These are phyloP conservation scores for Ensete glaucum DNA, from an alignment of 176 grass and related monocot species.

Conservation along the genomic window DNA sequence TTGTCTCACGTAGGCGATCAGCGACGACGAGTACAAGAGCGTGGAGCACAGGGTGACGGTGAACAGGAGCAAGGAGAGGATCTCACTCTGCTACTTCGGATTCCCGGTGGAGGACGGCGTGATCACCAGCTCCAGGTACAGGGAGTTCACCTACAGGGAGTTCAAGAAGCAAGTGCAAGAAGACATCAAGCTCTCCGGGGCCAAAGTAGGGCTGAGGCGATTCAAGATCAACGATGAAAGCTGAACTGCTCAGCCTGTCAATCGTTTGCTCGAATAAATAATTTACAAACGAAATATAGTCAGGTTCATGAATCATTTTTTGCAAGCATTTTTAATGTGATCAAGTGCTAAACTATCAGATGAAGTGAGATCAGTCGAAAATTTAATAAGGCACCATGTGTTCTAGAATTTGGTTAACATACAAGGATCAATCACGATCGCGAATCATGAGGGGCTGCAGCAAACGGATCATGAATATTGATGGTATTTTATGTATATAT, in stretches of 20 bases:
- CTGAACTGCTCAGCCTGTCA: not conserved
- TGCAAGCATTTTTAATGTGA: no score
- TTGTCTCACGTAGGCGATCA: slow-evolving; percentile 30
- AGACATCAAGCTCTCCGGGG: slow-evolving; percentile 51
- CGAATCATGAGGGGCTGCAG: no score
- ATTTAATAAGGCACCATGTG: no score
- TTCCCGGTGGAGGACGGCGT: slow-evolving; percentile 47
- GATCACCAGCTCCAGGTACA: slow-evolving; percentile 31
- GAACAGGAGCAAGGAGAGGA: slow-evolving; percentile 24
- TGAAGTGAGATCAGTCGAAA: no score
- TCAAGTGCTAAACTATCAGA: no score
- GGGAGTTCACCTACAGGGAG: slow-evolving; percentile 46
- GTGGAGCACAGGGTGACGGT: slow-evolving; percentile 60
- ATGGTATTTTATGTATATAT: no score
- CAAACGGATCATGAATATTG: no score
- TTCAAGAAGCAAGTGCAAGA: slow-evolving; percentile 58
- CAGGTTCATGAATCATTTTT: no score
- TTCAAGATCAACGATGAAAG: slow-evolving; percentile 31
- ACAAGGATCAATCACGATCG: no score
- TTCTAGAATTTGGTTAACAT: no score
- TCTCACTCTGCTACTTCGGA: slow-evolving; percentile 69
- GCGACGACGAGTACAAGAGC: slow-evolving; percentile 40
- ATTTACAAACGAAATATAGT: no score
- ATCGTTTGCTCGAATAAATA: no score
- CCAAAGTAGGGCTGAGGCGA: slow-evolving; percentile 49